Evolutionary conservation across 2,329 filamentous ascomycete genomes (phyloP).

Genomic region (Talaromyces marneffei): DNA sequence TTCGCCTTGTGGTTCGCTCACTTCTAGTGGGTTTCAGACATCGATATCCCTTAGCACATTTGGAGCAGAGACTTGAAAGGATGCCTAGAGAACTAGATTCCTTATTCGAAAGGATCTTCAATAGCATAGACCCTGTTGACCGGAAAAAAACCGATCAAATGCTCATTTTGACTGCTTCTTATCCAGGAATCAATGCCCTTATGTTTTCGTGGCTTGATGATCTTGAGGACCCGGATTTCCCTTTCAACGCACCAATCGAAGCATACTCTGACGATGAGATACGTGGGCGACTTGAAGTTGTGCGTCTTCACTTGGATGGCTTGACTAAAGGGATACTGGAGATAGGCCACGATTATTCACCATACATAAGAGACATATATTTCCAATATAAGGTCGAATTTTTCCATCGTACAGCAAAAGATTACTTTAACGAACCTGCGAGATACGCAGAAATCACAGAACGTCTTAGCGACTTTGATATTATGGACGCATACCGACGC

Average conservation of each 20-base stretch:
- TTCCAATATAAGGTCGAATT: background rate
- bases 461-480: background rate
- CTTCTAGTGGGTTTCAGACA: constrained; percentile 18
- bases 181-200: background rate
- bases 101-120: constrained; percentile 20
- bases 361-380: background rate
- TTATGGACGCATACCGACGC: background rate
- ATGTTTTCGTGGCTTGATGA: constrained; percentile 10
- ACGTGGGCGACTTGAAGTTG: background rate
- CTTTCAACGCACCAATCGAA: background rate
- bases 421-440: background rate
- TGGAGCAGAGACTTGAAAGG: constrained; percentile 16
- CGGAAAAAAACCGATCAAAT: constrained; percentile 9
- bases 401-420: constrained; percentile 1
- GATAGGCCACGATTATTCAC: background rate
- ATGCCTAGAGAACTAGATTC: constrained; percentile 19
- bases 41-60: constrained; percentile 9
- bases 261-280: background rate
- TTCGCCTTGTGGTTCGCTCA: constrained; percentile 19
- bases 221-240: background rate
- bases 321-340: constrained; percentile 6
- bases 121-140: constrained; percentile 14
- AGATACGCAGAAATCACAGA: background rate
- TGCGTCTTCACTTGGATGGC: background rate
- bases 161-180: constrained; percentile 2